Evolutionary conservation across 352 stramenopile species (phyloP), one percentile per base, ranked within the genome.

Genomic region (Thalassiosira livingstoniorum): DNA sequence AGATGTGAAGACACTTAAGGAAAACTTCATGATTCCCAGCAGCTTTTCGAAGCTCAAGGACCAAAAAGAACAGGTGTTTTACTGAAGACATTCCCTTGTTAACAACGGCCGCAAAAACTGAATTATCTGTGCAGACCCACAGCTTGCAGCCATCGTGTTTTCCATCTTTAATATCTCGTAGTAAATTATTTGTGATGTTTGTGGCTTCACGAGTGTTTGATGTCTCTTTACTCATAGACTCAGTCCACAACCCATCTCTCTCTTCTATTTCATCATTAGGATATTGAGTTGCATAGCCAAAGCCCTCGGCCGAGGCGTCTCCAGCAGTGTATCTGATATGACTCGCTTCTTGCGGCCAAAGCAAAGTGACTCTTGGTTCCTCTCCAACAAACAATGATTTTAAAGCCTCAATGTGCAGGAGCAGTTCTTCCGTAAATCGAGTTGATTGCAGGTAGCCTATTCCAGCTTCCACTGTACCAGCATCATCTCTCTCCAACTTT

Each of bases 1-100:
- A 68, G 53, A 68, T 54, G 31, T 68, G 31, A 32, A 68, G 47
- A 27, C 35, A 47, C 29, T 68, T 25, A 27, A 68, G 18, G 60
- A 68, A 53, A 51, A 68, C 27, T 18, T 23, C n/a, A 31, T 68
- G 60, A 13, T 68, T 32, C 39, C 35, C 42, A 39, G 4, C 27
- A 34, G 7, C 25, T 35, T 31, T 60, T 35, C 4, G 18, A 39
- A 27, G 42, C 2, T 68, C 60, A 21, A 68, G 21, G 15, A 54
- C 29, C 42, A 68, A 23, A 47, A 51, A 2, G 35, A 54, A 68
- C 10, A 68, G 31, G 1, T 68, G 15, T 32, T 32, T 21, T 21
- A 45, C 35, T 11, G 25, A 54, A 29, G 35, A 54, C 42, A 54
- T 54, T 18, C 60, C 60, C 31, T 68, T 68, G 31, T 68, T 68